A percentile compares a stretch with the other conserved stretches of the same genome.
These are phyloP conservation scores for Conidiobolus incongruus DNA, from an alignment of 371 early-diverging fungal species.

Conservation along the genomic window DNA sequence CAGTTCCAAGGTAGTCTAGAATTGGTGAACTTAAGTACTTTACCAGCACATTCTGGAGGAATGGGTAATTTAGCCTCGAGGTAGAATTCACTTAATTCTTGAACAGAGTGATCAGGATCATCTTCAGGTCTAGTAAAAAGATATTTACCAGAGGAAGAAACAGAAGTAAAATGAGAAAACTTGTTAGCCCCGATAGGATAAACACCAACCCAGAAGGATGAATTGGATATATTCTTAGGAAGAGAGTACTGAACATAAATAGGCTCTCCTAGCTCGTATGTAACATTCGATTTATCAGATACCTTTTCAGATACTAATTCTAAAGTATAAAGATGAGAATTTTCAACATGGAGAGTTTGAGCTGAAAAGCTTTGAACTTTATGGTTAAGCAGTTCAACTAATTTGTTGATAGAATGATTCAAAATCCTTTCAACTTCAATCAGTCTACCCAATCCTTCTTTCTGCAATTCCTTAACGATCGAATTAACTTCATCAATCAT, in stretches of 20 bases:
- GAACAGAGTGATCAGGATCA: no score
- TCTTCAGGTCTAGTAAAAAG: no score
- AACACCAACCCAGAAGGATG: slow-evolving; percentile 93
- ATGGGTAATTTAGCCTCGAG: no score
- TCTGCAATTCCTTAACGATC: neutral
- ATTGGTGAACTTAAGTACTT: no score
- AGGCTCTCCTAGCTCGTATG: no score
- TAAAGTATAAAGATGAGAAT: slow-evolving; percentile 2
- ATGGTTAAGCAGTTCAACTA: neutral
- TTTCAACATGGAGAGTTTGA: slow-evolving; percentile 10
- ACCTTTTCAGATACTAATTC: slow-evolving; percentile 37
- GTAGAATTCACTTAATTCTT: no score
- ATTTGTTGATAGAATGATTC: no score
- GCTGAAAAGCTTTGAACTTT: neutral
- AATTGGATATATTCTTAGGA: slow-evolving; percentile 27
- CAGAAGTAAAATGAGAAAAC: slow-evolving; percentile 41
- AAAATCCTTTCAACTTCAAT: no score
- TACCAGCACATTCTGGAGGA: no score
- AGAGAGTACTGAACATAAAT: slow-evolving; percentile 39
- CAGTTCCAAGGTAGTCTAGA: no score
- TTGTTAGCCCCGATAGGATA: slow-evolving; percentile 56
- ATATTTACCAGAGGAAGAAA: slow-evolving; percentile 46
- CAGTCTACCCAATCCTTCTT: no score
- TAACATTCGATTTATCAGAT: slow-evolving; percentile 40
- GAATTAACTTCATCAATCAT: neutral